Conservation (phyloP, 2,329 filamentous ascomycete species). For the Chaetomium strumarium region DNA sequence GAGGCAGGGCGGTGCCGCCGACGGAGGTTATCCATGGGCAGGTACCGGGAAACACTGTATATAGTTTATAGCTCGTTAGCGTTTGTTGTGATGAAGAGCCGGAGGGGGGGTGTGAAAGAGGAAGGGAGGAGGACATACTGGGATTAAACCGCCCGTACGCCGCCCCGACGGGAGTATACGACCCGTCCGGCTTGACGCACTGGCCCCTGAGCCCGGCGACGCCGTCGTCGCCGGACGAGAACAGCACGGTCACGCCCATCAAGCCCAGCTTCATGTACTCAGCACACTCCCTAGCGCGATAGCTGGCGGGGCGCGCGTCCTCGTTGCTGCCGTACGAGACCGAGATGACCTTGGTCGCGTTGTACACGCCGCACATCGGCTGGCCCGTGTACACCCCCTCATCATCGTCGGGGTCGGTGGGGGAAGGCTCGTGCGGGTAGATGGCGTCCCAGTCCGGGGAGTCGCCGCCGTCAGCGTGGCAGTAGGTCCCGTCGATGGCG, state of each 20-base stretch:
- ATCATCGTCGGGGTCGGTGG: slow-evolving; percentile 22
- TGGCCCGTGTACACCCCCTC: slow-evolving; percentile 23
- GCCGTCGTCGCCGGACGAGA: slow-evolving; percentile 41
- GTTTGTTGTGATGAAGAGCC: neutral
- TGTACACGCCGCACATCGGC: slow-evolving; percentile 37
- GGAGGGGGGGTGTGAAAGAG: slow-evolving; percentile 22
- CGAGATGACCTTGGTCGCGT: slow-evolving; percentile 47
- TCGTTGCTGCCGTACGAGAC: slow-evolving; percentile 51
- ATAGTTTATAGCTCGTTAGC: neutral
- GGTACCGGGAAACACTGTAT: slow-evolving; percentile 34
- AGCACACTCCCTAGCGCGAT: slow-evolving; percentile 46
- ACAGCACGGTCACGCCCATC: slow-evolving; percentile 45
- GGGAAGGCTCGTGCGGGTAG: slow-evolving; percentile 35
- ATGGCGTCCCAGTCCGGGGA: slow-evolving; percentile 35
- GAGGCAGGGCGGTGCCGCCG: slow-evolving; percentile 12
- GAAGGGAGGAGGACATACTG: slow-evolving; percentile 31
- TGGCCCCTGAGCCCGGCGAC: slow-evolving; percentile 32
- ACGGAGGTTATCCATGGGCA: slow-evolving; percentile 34
- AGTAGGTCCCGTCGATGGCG: slow-evolving; percentile 43
- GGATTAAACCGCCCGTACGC: slow-evolving; percentile 5
- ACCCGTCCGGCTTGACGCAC: slow-evolving; percentile 2
- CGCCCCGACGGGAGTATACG: slow-evolving; percentile 1
- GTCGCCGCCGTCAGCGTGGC: slow-evolving; percentile 30
- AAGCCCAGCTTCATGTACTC: slow-evolving; percentile 54
- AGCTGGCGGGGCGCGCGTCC: slow-evolving; percentile 41